Base-by-base conservation (phyloP, 768 basidiomycete species). In the Lactifluus pinguis region DNA sequence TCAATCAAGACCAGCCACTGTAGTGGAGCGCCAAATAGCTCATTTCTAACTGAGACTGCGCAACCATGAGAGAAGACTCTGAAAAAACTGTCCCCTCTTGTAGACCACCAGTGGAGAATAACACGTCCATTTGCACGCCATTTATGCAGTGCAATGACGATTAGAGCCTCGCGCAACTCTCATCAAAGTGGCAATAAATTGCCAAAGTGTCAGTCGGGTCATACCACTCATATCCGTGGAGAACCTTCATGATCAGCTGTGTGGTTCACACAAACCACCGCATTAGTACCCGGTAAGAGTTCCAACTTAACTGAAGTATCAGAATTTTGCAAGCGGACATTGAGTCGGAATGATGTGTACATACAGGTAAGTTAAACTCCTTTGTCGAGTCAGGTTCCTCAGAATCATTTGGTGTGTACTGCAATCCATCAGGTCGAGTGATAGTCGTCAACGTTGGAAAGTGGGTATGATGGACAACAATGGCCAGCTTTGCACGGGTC, bases 401-500 rank as follows among this genome's bases (percentile, higher is more conserved):
- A n/a, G 38, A 0, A 7, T 49, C 51, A 25, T 19, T 38, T 19
- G 15, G 51, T 3, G 15, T 19, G 32, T 52, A 29, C 52, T 38
- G 49, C 29, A 29, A 36, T 21, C 11, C 11, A 17, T 14, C 51
- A 8, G 38, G 51, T 34, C n/a, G 52, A 4, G 10, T 30, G 17
- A 8, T 10, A 15, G 49, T 44, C 9, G 61, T 49, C 14, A 62
- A 15, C 5, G 61, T 53, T 14, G 56, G 61, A 41, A 62, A 58
- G 32, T 58, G 56, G 4, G 61, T 58, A 17, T 29, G 45, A 38
- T 54, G 14, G 13, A 21, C 2, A n/a, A 14, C 32, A 2, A 0
- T 17, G 3, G 56, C 39, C 3, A 62, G 52, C 6, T 41, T 49
- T 30, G 56, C 61, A 10, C 61, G 61, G 19, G 21, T 52, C n/a